Evolutionary conservation across 768 basidiomycete genomes (phyloP), one percentile per base, ranked within the genome.

Genomic region (Cyathus striatus): DNA sequence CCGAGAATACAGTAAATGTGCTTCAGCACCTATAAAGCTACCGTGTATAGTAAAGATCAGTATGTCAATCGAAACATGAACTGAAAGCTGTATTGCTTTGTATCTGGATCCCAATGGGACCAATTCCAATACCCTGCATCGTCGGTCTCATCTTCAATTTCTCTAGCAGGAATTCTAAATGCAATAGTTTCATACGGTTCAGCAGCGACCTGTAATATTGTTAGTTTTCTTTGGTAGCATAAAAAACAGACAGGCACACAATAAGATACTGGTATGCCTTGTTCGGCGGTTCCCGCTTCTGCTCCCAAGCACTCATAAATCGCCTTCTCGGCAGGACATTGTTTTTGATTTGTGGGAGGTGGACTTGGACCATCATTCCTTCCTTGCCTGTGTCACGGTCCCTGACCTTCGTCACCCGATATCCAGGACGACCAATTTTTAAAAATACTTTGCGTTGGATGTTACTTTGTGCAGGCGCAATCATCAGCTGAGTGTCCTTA

Each of bases 101-200:
- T 95, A 60, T 99, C 95, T n/a, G 89, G 82, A 61, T 98, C 96
- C 96, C 95, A 98, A 57, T 97, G 90, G 30, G 94, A 94, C 96
- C 96, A 99, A 54, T 90, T 90, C 87, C 88, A 92, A 51, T 84
- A 89, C 13, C 85, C 84, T 22, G 86, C 87, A 53, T 94, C 91
- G 47, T 91, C 86, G 36, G 88, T 79, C 56, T 92, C 91, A 54
- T 95, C 91, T 64, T 98, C 94, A 47, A 99, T 94, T 65, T 98
- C 94, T 40, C 90, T 81, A 20, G 96, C 89, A 36, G 95, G 96
- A 56, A 99, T 92, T 14, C 94, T 90, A 74, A 98, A 98, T n/a
- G 93, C 91, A 52, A 99, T 92, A 3, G 94, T 97, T 66, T 99
- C 96, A 59, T 98, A 99, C 4, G 95, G 94, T 55, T 98, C 96